phyloP scores from a whole-genome alignment of 2,329 filamentous ascomycete species.

The Xylariaceae sp. region DNA sequence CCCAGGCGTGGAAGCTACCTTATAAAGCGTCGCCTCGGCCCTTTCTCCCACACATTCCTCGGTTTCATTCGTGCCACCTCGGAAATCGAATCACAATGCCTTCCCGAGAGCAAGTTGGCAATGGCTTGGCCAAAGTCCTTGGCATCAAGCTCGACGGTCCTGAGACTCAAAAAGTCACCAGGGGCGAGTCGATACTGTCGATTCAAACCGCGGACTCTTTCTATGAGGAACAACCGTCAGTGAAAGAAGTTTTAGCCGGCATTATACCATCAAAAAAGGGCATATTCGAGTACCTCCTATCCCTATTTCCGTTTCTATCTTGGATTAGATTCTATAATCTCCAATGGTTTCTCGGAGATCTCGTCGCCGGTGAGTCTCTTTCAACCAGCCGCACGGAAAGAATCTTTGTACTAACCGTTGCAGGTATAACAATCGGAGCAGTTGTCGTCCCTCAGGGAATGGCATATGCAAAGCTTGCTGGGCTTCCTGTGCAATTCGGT shows the following conservation, averaged over 20 bases:
- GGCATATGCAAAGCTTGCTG: constrained; percentile 84
- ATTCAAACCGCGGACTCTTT: constrained; percentile 69
- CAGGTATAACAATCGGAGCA: constrained; percentile 52
- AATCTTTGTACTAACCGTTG: constrained; percentile 8
- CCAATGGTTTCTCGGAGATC: constrained; percentile 82
- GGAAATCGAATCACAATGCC: constrained; percentile 32
- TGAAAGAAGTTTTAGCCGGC: constrained; percentile 63
- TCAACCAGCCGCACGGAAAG: constrained; percentile 21
- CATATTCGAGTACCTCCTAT: constrained; percentile 56
- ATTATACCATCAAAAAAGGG: constrained; percentile 55
- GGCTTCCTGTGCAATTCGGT: constrained; percentile 75
- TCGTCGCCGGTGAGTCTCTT: constrained; percentile 67
- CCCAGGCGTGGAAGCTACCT: constrained; percentile 1
- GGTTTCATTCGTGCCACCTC: constrained; percentile 1
- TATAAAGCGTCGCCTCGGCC: constrained; percentile 11
- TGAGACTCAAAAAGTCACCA: constrained; percentile 61
- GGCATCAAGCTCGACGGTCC: constrained; percentile 75
- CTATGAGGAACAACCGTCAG: constrained; percentile 74
- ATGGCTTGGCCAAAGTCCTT: constrained; percentile 68
- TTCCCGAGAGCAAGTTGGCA: constrained; percentile 57
- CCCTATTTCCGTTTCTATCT: constrained; percentile 79
- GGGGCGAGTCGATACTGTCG: constrained; percentile 76
- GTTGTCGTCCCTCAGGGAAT: constrained; percentile 91
- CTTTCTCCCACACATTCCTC: constrained; percentile 1
- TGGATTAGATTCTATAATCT: constrained; percentile 89